Evolutionary conservation across 768 basidiomycete genomes (phyloP), one percentile per base, ranked within the genome.

Genomic region (Xanthoconium stramineum): DNA sequence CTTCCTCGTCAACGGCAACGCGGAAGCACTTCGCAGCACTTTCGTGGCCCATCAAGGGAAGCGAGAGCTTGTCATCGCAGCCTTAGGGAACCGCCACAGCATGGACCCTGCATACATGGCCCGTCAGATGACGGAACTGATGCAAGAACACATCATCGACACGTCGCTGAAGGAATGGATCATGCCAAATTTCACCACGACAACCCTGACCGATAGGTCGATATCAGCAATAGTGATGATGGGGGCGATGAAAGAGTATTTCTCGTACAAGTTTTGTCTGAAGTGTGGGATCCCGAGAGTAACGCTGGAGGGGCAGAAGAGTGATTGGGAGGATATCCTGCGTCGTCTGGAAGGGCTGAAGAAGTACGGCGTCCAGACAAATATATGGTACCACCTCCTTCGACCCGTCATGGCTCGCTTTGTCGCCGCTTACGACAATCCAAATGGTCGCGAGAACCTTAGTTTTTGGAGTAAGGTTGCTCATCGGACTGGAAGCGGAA

Each of bases 161-260:
- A 55, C 60, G 8, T 51, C 62, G 1, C 57, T 78, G 7, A 58
- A 65, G 12, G 44, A 47, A 12, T 52, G 51, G 51, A 29, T 45
- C 1, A 29, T 45, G 24, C 51, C 51, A 11, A 33, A 33, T 11
- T 33, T 11, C 11, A 66, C 72, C 0, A 78, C 77, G 0, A 78
- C 77, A 0, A 76, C 75, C 11, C 6, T 11, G 6, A 33, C 33
- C 33, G 33, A 33, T 33, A 33, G 6, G 33, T 6, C 33, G 33
- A 62, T 72, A 0, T 70, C 64, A 38, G 68, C 75, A 7, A 69
- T 74, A 17, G 59, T 72, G 29, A 68, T 75, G 63, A 75, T 79
- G 74, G 64, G 33, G 33, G 11, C 33, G 33, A 33, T 33, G 33
- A 33, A 76, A 55, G 51, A 65, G 30, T 76, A 74, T 50, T 78